Conservation (phyloP, 805 yeast genomes). For the Candida ficus region DNA sequence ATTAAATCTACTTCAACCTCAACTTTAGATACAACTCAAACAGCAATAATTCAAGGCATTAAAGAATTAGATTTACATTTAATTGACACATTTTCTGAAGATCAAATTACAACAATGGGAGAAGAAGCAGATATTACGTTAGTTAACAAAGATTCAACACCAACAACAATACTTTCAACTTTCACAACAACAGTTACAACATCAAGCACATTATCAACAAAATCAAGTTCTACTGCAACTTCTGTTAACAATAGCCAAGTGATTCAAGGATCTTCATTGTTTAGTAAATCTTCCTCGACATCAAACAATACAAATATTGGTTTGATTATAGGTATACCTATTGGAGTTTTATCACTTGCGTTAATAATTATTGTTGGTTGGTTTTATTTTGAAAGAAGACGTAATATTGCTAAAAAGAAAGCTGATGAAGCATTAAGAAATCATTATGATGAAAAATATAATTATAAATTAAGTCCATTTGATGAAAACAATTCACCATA, state of each 20-base stretch:
- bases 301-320: slow-evolving; percentile 13
- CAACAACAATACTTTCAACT: slow-evolving; percentile 4
- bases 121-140: slow-evolving; percentile 2
- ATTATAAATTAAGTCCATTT: slow-evolving; percentile 16
- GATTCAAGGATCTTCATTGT: background rate
- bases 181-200: slow-evolving; percentile 5
- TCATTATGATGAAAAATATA: slow-evolving; percentile 22
- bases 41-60: slow-evolving; percentile 11
- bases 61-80: slow-evolving; percentile 6
- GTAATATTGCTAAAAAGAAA: background rate
- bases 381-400: slow-evolving; percentile 14
- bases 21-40: slow-evolving; percentile 4
- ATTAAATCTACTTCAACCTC: slow-evolving; percentile 4
- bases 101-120: background rate
- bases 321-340: slow-evolving; percentile 23
- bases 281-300: background rate
- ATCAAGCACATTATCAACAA: background rate
- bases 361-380: slow-evolving; percentile 11
- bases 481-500: slow-evolving; percentile 10
- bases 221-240: background rate
- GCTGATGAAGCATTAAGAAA: slow-evolving; percentile 11
- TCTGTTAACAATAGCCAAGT: background rate
- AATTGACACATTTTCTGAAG: background rate
- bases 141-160: background rate
- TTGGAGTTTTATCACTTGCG: slow-evolving; percentile 18